Evolutionary conservation across 1,284 basidiomycete genomes (phyloP).

Genomic region (Cutaneotrichosporon cutaneum): DNA sequence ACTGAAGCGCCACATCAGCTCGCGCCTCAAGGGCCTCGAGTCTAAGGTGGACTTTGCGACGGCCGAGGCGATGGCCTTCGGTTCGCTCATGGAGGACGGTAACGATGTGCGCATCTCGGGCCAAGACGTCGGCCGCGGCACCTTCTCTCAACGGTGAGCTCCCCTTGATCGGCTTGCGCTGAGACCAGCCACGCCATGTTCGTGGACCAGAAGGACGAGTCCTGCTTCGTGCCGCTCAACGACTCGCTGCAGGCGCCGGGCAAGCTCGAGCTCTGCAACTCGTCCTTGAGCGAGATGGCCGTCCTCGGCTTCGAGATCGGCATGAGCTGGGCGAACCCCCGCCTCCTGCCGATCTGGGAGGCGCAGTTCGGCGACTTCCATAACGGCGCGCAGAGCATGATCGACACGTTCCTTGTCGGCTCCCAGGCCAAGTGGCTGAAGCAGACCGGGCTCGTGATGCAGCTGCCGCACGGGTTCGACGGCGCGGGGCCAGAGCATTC

Average conservation of each 20-base stretch:
- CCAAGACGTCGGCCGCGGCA: slow-evolving; percentile 85
- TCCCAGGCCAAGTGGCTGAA: slow-evolving; percentile 90
- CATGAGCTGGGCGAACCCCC: slow-evolving; percentile 77
- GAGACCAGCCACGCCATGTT: slow-evolving; percentile 76
- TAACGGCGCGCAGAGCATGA: slow-evolving; percentile 82
- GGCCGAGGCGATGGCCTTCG: slow-evolving; percentile 84
- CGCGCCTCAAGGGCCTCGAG: slow-evolving; percentile 69
- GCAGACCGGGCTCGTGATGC: slow-evolving; percentile 81
- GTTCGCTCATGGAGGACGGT: slow-evolving; percentile 74
- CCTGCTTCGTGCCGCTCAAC: slow-evolving; percentile 74
- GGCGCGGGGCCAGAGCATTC: slow-evolving; percentile 90
- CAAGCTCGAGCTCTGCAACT: slow-evolving; percentile 78
- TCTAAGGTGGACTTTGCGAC: slow-evolving; percentile 79
- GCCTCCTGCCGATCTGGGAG: slow-evolving; percentile 81
- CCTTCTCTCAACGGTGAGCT: slow-evolving; percentile 79
- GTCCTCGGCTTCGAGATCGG: slow-evolving; percentile 87
- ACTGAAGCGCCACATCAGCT: slow-evolving; percentile 73
- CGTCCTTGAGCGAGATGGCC: slow-evolving; percentile 78
- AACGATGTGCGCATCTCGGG: slow-evolving; percentile 80
- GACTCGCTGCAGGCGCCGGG: slow-evolving; percentile 58
- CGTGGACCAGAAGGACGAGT: slow-evolving; percentile 77
- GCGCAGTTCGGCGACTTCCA: slow-evolving; percentile 86
- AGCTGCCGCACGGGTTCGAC: slow-evolving; percentile 81
- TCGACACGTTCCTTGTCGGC: slow-evolving; percentile 81
- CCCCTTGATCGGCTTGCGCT: neutral